These are phyloP conservation scores for Cercospora sp. DNA, from an alignment of 2,329 filamentous ascomycete species.

Conservation along the genomic window DNA sequence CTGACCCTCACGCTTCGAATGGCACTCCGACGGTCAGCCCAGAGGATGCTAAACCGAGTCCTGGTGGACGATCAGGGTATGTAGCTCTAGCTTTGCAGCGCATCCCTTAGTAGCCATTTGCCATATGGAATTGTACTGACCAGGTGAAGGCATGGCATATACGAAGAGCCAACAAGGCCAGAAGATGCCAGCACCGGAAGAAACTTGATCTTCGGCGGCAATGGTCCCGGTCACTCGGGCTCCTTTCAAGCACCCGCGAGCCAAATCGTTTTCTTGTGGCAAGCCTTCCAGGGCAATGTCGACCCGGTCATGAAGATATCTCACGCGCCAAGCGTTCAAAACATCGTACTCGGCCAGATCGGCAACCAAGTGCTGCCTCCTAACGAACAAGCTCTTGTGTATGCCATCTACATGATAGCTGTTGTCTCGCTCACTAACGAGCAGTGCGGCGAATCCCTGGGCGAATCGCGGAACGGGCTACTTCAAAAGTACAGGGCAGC, in stretches of 20 bases:
- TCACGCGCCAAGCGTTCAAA: conserved; percentile 69
- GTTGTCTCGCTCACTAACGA: conserved; percentile 37
- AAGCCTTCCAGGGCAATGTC: conserved; percentile 70
- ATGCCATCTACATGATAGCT: conserved; percentile 39
- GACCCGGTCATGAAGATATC: conserved; percentile 72
- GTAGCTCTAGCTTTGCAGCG: conserved; percentile 1
- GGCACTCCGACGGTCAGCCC: conserved; percentile 17
- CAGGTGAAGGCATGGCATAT: conserved; percentile 1
- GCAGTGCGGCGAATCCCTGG: conserved; percentile 29
- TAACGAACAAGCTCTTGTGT: conserved; percentile 38
- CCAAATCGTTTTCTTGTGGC: conserved; percentile 68
- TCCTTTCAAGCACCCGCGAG: conserved; percentile 22
- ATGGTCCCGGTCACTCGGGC: conserved; percentile 25
- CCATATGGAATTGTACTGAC: not conserved
- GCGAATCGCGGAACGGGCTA: conserved; percentile 27
- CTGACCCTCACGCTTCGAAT: conserved; percentile 18
- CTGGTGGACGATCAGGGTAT: conserved; percentile 13
- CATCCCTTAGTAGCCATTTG: not conserved
- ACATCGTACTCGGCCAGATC: conserved; percentile 62
- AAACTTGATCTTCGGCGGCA: conserved; percentile 29
- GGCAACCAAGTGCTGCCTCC: conserved; percentile 57
- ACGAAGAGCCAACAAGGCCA: conserved; percentile 17
- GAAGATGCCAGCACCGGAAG: conserved; percentile 10
- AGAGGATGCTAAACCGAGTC: conserved; percentile 8
- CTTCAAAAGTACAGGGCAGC: conserved; percentile 28